Conservation (phyloP, 768 basidiomycete species). For the Lactifluus hygrophoroides region DNA sequence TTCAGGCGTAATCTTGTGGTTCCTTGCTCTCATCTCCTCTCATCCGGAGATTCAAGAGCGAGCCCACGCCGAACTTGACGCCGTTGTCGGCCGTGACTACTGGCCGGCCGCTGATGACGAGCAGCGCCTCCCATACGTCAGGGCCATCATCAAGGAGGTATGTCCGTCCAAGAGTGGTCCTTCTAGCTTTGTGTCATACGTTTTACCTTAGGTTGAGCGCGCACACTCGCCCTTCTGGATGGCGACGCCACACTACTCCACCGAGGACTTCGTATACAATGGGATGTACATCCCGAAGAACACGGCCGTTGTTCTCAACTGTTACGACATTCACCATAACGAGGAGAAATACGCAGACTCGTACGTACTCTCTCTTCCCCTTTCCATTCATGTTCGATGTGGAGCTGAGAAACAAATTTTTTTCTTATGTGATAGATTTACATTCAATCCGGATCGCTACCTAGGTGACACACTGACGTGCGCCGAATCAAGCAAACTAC, state of each 20-base stretch:
- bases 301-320: conserved; percentile 25
- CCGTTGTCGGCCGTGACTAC: conserved; percentile 21
- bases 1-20: conserved; percentile 30
- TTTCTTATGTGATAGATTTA: conserved; percentile 13
- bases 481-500: conserved; percentile 37
- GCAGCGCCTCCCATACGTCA: conserved; percentile 23
- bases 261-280: conserved; percentile 27
- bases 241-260: conserved; percentile 26
- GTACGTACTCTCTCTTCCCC: conserved; percentile 12
- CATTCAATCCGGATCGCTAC: conserved; percentile 39
- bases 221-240: conserved; percentile 26
- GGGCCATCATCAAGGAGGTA: conserved; percentile 26
- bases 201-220: conserved; percentile 21
- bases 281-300: conserved; percentile 27
- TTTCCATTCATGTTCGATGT: conserved; percentile 4
- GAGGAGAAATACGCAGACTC: conserved; percentile 34
- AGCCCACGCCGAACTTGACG: conserved; percentile 27
- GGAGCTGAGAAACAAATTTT: background rate
- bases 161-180: background rate
- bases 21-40: conserved; percentile 21
- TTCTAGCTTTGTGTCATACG: background rate
- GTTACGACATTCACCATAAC: conserved; percentile 24
- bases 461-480: conserved; percentile 31
- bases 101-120: conserved; percentile 24
- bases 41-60: conserved; percentile 24